A percentile compares a stretch with the other conserved stretches of the same genome.
Conservation (phyloP, 345 rosid species). For the Aethionema arabicum region DNA sequence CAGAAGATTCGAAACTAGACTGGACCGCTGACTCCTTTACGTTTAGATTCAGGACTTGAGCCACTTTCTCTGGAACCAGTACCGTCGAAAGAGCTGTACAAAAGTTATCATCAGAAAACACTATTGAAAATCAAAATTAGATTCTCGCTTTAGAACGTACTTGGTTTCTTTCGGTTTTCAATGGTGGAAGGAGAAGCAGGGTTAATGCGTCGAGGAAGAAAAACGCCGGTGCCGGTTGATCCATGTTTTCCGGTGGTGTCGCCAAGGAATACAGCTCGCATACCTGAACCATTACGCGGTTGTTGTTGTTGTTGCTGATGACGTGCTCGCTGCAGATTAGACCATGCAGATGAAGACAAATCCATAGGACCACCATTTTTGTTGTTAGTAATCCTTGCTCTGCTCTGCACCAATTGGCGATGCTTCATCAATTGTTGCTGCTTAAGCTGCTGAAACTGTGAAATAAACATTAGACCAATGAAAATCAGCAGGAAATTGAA, state of each 20-base stretch:
- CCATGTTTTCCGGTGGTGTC: constrained; percentile 45
- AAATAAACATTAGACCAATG: background rate
- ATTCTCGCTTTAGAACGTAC: constrained; percentile 33
- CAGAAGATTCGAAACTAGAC: constrained; percentile 37
- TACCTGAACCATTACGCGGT: constrained; percentile 40
- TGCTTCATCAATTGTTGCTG: constrained; percentile 55
- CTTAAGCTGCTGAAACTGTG: constrained; percentile 56
- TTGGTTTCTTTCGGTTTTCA: constrained; percentile 56
- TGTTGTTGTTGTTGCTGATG: constrained; percentile 36
- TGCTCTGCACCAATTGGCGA: constrained; percentile 35
- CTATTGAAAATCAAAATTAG: background rate
- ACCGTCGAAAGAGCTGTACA: constrained; percentile 49
- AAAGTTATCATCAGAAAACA: constrained; percentile 5
- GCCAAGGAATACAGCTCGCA: constrained; percentile 64
- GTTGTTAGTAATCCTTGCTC: background rate
- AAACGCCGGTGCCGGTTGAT: constrained; percentile 85
- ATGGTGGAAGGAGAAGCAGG: constrained; percentile 27
- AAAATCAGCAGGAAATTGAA: background rate
- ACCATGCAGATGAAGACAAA: constrained; percentile 60
- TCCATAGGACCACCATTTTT: constrained; percentile 34
- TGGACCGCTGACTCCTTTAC: constrained; percentile 40
- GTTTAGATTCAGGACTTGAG: constrained; percentile 68
- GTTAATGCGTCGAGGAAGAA: constrained; percentile 63
- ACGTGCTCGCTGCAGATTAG: constrained; percentile 41
- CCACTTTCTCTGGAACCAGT: constrained; percentile 79